Conservation (phyloP, 2,329 filamentous ascomycete genomes). For the Colletotrichum siamense region DNA sequence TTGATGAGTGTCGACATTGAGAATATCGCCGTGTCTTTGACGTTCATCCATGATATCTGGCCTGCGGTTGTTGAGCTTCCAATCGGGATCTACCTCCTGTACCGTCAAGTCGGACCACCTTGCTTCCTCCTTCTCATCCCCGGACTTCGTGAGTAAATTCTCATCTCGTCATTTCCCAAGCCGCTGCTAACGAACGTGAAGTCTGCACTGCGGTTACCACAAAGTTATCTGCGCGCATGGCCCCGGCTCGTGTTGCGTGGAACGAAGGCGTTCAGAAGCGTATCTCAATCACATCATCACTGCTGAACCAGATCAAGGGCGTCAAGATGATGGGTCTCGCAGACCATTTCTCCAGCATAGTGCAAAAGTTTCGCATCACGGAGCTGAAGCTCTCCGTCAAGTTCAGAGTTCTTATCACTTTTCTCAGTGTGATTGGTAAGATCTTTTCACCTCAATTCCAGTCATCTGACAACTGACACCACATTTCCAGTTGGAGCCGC, state of each 20-base stretch:
- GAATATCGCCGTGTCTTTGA: constrained; percentile 29
- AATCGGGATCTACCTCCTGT: constrained; percentile 40
- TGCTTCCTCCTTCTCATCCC: constrained; percentile 33
- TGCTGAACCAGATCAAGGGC: constrained; percentile 46
- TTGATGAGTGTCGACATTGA: constrained; percentile 54
- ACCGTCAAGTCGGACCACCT: constrained; percentile 36
- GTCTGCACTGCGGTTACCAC: constrained; percentile 23
- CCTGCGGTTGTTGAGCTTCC: constrained; percentile 40
- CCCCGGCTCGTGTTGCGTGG: constrained; percentile 42
- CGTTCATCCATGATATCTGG: constrained; percentile 41
- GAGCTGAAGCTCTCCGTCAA: constrained; percentile 44
- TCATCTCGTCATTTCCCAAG: neutral
- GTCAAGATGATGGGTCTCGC: constrained; percentile 50
- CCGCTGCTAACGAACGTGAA: constrained; percentile 31
- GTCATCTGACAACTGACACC: neutral
- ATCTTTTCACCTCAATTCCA: neutral
- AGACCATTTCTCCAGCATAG: constrained; percentile 31
- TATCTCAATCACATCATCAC: constrained; percentile 42
- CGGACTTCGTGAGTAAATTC: constrained; percentile 26
- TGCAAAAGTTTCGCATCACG: constrained; percentile 39
- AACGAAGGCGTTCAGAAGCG: constrained; percentile 43
- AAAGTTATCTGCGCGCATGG: constrained; percentile 30
- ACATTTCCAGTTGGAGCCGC: constrained; percentile 27
- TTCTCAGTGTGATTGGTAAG: constrained; percentile 33
- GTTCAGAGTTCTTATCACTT: constrained; percentile 40